phyloP scores from a whole-genome alignment of 164 flowering plant species.

The Aristolochia contorta region DNA sequence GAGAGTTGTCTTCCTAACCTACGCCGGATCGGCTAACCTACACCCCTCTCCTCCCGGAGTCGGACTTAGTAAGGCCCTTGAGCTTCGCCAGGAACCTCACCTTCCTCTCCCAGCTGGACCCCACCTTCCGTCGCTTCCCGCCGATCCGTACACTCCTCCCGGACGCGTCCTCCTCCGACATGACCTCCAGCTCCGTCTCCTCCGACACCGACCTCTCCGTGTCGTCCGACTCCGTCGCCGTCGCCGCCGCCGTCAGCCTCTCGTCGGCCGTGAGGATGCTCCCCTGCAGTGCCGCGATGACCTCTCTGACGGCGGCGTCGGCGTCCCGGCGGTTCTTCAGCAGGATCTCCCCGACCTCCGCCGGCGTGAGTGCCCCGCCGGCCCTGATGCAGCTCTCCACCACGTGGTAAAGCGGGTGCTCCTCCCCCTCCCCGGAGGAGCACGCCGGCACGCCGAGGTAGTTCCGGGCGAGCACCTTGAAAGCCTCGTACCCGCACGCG shows the following conservation, averaged over 20 bases:
- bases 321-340: conserved; percentile 33
- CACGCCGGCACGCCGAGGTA: conserved; percentile 27
- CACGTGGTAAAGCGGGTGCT: conserved; percentile 30
- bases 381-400: conserved; percentile 40
- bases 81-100: conserved; percentile 34
- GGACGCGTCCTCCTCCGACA: conserved; percentile 10
- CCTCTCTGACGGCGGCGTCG: conserved; percentile 42
- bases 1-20: no score
- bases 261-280: conserved; percentile 17
- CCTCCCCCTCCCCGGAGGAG: conserved; percentile 1
- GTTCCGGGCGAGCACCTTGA: conserved; percentile 32
- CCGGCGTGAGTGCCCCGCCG: conserved; percentile 48
- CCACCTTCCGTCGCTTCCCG: conserved; percentile 26
- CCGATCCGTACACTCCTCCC: conserved; percentile 3
- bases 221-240: conserved; percentile 9
- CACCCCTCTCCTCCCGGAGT: conserved; percentile 21
- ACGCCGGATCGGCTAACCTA: neutral
- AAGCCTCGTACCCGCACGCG: conserved; percentile 36
- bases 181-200: conserved; percentile 17
- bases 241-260: conserved; percentile 2
- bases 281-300: conserved; percentile 35
- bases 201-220: conserved; percentile 11
- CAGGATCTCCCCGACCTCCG: conserved; percentile 50
- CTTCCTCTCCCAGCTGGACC: conserved; percentile 31
- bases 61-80: conserved; percentile 45